Evolutionary conservation across 768 basidiomycete species (phyloP), one percentile per base, ranked within the genome.

Genomic region (Naganishia vaughanmartiniae): DNA sequence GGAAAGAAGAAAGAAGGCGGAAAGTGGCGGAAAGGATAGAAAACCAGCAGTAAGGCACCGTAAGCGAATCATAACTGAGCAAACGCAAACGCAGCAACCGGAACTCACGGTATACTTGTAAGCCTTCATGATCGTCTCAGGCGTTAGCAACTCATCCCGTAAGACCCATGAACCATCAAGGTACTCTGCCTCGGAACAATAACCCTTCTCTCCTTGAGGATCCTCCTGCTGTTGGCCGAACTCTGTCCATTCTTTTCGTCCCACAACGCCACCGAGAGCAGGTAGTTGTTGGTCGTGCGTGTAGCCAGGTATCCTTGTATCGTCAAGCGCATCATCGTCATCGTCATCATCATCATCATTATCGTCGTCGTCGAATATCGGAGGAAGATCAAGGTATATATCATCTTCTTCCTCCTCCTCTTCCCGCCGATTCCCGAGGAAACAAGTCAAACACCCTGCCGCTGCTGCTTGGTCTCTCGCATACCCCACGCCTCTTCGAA

Each of bases 141-240:
- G 53, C 15, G 53, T 54, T 17, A 54, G 15, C 24, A 30, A 30
- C 15, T 54, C 53, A 9, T 54, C 28, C 15, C 53, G 6, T 15
- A 24, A 24, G 24, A 54, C 53, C 53, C 53, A 54, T 12, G 7
- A 10, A 3, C 53, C 53, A 30, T 54, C 53, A 7, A 54, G n/a
- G 53, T 54, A 54, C 53, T 54, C 53, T 54, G 53, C 53, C 28
- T 54, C 53, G 53, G 53, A 54, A 30, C 53, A 54, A 11, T n/a
- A 54, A 30, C 28, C 24, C 1, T 54, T 10, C 28, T 30, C 28
- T 24, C 24, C 24, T 54, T n/a, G 6, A 24, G 15, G 53, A 11
- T 54, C 6, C 53, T 54, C 6, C 53, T 54, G 4, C 53, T 54
- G 53, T 17, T 26, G 53, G 7, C 10, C 42, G 42, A 11, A 5